phyloP scores from a whole-genome alignment of 1,139 yeast species.

The Scheffersomyces cryptocercus region DNA sequence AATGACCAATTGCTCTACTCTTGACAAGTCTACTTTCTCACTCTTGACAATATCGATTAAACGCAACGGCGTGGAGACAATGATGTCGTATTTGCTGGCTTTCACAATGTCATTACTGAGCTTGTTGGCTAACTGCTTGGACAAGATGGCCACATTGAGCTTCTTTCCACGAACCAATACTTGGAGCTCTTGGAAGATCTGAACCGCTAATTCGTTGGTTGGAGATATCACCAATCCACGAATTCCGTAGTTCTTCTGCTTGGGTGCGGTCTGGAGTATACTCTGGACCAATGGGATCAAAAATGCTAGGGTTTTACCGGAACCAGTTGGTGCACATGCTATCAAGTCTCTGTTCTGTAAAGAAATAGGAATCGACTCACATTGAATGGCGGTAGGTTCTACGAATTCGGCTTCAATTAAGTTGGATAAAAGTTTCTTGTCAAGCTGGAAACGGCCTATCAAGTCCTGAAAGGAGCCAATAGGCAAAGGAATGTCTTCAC shows the following conservation, averaged over 20 bases:
- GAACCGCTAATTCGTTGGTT: slow-evolving; percentile 83
- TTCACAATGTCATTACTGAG: slow-evolving; percentile 58
- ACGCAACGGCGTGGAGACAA: slow-evolving; percentile 87
- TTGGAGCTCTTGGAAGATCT: slow-evolving; percentile 72
- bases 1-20: slow-evolving; percentile 72
- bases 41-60: slow-evolving; percentile 74
- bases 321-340: slow-evolving; percentile 94
- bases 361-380: slow-evolving; percentile 77
- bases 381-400: slow-evolving; percentile 90
- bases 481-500: slow-evolving; percentile 81
- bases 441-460: slow-evolving; percentile 63
- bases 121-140: slow-evolving; percentile 75
- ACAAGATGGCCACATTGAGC: slow-evolving; percentile 65
- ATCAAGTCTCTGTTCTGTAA: slow-evolving; percentile 67
- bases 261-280: slow-evolving; percentile 27
- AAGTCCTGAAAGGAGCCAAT: slow-evolving; percentile 87
- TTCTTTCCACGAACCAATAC: slow-evolving; percentile 56
- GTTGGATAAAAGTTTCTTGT: slow-evolving; percentile 62
- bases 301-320: slow-evolving; percentile 90
- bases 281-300: slow-evolving; percentile 77
- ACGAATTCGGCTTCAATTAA: slow-evolving; percentile 69
- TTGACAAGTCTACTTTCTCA: slow-evolving; percentile 57
- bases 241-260: slow-evolving; percentile 46
- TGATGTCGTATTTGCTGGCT: slow-evolving; percentile 69
- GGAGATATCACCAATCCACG: slow-evolving; percentile 87